A percentile compares a stretch with the other conserved stretches of the same genome.
These are phyloP conservation scores for Teunomyces stri DNA, from an alignment of 805 yeast species.

Conservation along the genomic window DNA sequence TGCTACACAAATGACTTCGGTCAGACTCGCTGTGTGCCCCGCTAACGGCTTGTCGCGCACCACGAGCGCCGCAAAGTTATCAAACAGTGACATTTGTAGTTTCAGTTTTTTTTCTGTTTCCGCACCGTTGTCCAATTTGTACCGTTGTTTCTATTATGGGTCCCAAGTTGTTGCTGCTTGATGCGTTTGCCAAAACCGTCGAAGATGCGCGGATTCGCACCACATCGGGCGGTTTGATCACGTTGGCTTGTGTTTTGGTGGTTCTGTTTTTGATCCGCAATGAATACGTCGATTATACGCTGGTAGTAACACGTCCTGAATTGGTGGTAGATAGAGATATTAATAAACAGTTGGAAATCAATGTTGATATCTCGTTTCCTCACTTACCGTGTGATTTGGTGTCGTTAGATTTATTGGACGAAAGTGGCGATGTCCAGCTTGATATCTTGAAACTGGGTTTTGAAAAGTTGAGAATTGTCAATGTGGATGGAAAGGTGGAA, in stretches of 20 bases:
- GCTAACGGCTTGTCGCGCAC: conserved; percentile 14
- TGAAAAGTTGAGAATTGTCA: conserved; percentile 41
- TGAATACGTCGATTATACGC: conserved; percentile 75
- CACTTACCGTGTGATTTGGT: conserved; percentile 80
- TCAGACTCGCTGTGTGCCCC: conserved; percentile 13
- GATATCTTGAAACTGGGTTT: conserved; percentile 73
- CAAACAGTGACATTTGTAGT: background rate
- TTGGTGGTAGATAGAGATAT: conserved; percentile 85
- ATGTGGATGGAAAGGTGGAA: no score
- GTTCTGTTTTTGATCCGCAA: conserved; percentile 61
- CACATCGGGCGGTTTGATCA: conserved; percentile 85
- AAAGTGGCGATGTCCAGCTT: conserved; percentile 77
- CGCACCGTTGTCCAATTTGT: no score
- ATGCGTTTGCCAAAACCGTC: conserved; percentile 91
- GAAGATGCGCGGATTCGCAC: conserved; percentile 92
- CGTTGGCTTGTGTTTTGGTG: conserved; percentile 63
- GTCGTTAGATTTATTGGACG: conserved; percentile 84
- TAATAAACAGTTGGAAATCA: conserved; percentile 70
- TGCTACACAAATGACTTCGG: conserved; percentile 36
- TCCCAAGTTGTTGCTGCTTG: conserved; percentile 55
- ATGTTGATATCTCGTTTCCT: conserved; percentile 81
- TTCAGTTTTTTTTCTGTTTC: no score
- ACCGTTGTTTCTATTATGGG: no score
- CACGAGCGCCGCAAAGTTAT: background rate
- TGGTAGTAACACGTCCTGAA: conserved; percentile 71